Evolutionary conservation across 352 stramenopile genomes (phyloP).

Genomic region (Globisporangium mamillatum): DNA sequence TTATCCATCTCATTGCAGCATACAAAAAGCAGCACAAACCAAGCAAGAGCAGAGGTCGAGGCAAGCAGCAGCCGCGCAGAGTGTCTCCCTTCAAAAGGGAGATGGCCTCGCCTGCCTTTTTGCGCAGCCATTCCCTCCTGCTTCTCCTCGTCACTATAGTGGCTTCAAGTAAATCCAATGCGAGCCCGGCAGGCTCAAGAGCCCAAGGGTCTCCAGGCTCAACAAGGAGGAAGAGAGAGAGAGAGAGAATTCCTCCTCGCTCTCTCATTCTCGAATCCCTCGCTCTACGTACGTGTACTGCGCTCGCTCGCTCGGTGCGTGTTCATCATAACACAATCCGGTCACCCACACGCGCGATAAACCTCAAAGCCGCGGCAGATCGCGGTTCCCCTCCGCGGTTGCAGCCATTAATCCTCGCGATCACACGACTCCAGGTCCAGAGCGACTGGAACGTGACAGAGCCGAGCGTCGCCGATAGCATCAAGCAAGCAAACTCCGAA

Average conservation of each 20-base stretch:
- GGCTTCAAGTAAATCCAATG: conserved; percentile 5
- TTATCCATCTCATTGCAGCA: conserved; percentile 4
- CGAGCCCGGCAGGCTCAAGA: background rate
- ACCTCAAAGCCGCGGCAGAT: background rate
- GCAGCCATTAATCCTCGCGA: conserved; percentile 2
- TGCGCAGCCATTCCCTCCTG: conserved; percentile 7
- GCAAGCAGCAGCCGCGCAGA: conserved; percentile 3
- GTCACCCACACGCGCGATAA: background rate
- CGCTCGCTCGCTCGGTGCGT: too few species aligned
- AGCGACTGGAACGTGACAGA: background rate
- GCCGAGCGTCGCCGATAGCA: background rate
- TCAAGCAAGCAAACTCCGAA: too few species aligned
- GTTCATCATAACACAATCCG: background rate
- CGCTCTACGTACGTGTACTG: background rate
- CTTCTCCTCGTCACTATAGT: conserved; percentile 6
- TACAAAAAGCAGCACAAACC: background rate
- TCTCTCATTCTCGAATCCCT: background rate
- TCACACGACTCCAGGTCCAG: background rate
- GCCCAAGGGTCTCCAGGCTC: background rate
- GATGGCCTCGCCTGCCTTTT: background rate
- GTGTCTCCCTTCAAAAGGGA: conserved; percentile 13
- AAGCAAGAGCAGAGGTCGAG: background rate
- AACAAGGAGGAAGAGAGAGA: background rate
- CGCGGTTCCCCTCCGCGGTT: background rate
- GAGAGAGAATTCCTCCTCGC: background rate